These are phyloP conservation scores for Chlamydomonas incerta DNA, from an alignment of 139 green algal genomes.

Conservation along the genomic window DNA sequence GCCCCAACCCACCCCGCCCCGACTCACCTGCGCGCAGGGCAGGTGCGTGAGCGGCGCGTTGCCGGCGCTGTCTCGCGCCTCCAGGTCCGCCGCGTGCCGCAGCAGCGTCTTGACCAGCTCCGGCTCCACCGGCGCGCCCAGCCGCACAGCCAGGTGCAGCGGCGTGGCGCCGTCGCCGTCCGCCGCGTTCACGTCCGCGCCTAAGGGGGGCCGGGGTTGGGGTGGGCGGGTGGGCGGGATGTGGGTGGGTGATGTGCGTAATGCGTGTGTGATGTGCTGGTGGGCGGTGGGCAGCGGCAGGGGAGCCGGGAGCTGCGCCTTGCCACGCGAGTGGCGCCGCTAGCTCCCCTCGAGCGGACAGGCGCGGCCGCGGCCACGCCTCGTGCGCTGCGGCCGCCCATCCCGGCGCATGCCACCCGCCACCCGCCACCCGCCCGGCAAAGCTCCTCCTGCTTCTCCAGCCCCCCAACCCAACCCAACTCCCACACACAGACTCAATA, in stretches of 20 bases:
- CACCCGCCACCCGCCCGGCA: too few species aligned
- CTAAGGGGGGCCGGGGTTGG: background rate
- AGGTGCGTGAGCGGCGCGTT: constrained; percentile 19
- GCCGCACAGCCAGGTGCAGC: constrained; percentile 31
- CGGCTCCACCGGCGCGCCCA: constrained; percentile 10
- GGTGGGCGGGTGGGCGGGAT: background rate
- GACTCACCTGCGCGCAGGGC: constrained; percentile 10
- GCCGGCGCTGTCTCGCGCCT: background rate
- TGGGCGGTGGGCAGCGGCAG: too few species aligned
- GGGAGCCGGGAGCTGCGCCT: too few species aligned
- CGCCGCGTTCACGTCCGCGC: constrained; percentile 8
- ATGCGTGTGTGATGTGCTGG: too few species aligned
- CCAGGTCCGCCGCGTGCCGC: constrained; percentile 19
- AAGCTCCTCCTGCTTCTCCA: too few species aligned
- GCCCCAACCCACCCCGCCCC: background rate
- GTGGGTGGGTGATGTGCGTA: background rate
- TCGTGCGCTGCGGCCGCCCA: too few species aligned
- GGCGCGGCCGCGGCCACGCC: too few species aligned
- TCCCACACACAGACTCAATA: too few species aligned
- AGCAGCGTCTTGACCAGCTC: constrained; percentile 47
- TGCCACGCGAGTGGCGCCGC: too few species aligned
- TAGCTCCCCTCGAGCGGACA: too few species aligned
- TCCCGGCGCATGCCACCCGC: too few species aligned
- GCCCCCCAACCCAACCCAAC: too few species aligned
- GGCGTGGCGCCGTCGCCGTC: constrained; percentile 31